Conservation (phyloP, 169 alveolate species). For the Plasmodium coatneyi region DNA sequence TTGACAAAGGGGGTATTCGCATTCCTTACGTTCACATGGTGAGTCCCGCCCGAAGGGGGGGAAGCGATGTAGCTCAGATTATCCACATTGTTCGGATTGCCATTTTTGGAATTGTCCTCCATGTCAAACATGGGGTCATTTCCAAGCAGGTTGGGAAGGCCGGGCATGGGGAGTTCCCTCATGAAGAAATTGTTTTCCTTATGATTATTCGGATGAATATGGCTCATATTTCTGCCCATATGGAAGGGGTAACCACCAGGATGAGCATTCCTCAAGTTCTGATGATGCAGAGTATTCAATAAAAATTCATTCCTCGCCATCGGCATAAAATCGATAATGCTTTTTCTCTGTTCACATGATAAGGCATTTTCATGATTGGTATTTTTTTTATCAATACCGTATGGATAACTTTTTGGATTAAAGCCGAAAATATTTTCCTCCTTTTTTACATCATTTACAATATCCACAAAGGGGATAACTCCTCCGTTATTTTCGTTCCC, state of each 20-base stretch:
- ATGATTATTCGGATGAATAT: neutral
- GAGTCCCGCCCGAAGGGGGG: neutral
- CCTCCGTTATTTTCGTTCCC: neutral
- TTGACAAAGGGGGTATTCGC: conserved; percentile 15
- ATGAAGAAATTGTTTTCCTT: conserved; percentile 3
- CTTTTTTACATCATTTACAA: conserved; percentile 6
- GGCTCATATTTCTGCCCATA: conserved; percentile 17
- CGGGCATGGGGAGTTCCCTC: neutral
- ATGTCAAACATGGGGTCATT: neutral
- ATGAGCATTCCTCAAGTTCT: conserved; percentile 27
- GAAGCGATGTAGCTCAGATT: neutral
- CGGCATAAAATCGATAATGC: conserved; percentile 72
- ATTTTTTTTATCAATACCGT: conserved; percentile 3
- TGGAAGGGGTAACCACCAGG: neutral
- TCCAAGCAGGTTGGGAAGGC: neutral
- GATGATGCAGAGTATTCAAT: conserved; percentile 62
- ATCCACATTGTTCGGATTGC: neutral
- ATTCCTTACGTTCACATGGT: neutral
- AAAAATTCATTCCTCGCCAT: conserved; percentile 57
- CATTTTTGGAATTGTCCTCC: neutral
- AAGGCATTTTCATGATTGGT: neutral
- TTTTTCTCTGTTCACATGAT: conserved; percentile 8
- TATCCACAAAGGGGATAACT: neutral
- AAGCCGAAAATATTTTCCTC: neutral
- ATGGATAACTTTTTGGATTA: neutral